phyloP scores from a whole-genome alignment of 169 alveolate species.

The Cryptosporidium viatorum region DNA sequence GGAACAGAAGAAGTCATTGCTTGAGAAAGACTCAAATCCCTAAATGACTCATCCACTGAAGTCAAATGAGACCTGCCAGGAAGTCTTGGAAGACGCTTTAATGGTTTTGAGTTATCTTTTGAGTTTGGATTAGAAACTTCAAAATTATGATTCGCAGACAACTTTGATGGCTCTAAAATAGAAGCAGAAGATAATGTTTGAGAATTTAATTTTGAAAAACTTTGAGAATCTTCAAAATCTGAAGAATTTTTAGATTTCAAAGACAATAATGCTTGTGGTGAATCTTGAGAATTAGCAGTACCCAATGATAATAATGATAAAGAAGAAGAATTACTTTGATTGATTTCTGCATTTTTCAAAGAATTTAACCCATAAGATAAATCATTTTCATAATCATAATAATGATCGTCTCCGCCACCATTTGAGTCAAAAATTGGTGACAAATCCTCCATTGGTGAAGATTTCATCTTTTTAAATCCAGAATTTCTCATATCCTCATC shows the following conservation, averaged over 20 bases:
- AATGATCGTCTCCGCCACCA: too few relatives aligned
- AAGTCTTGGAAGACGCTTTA: slow-evolving; percentile 9
- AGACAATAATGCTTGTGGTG: neutral
- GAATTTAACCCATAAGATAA: neutral
- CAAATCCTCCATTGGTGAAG: neutral
- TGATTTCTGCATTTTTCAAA: neutral
- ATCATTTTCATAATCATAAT: too few relatives aligned
- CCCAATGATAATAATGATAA: neutral
- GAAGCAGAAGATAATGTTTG: neutral
- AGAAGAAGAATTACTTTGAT: neutral
- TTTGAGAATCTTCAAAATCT: neutral
- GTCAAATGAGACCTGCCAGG: neutral
- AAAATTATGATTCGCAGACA: neutral
- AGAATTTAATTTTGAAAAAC: neutral
- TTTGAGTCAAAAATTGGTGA: neutral
- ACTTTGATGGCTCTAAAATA: neutral
- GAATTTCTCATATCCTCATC: neutral
- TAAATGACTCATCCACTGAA: neutral
- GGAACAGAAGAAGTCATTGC: neutral
- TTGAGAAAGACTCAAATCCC: neutral
- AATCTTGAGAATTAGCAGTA: neutral
- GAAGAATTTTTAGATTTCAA: neutral
- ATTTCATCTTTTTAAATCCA: too few relatives aligned
- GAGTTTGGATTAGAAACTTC: neutral
- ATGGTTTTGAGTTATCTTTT: neutral